Evolutionary conservation across 148 eudicot genomes (phyloP), one percentile per base, ranked within the genome.

Genomic region (Hydrangea macrophylla): DNA sequence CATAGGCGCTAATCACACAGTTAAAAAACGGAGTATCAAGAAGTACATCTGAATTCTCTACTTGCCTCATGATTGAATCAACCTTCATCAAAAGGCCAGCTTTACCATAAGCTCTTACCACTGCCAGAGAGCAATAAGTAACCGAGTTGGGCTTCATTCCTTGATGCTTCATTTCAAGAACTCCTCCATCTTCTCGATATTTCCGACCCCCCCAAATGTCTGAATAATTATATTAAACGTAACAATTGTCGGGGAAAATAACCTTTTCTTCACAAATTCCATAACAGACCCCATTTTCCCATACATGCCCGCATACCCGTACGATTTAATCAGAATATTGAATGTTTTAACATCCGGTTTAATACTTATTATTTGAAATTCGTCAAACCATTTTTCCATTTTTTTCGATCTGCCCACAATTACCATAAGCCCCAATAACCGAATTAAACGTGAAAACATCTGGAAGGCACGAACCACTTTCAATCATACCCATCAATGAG

Each of bases 321-420:
- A 93, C 64, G 98, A 90, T 75, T 76, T 80, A 60, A 93, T 85
- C 67, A 93, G 79, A 35, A 93, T 86, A 70, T 93, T 93, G 48
- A 84, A 90, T 25, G 95, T 88, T 79, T 84, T 78, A 59, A 88
- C 78, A 68, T 90, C 90, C 6, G 96, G 95, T 37, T 44, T 74
- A 65, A 93, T 73, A 70, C 96, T 92, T 95, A 93, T 90, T 44
- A 79, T 40, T 75, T 82, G 95, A 81, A 90, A 93, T 65, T 93
- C 95, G 53, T 90, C 89, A 69, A 81, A 93, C 85, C 90, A 88
- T 58, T 70, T 92, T 73, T 93, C 96, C 98, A 93, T 93, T 62
- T 88, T n/a, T 71, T 30, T 84, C 72, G 53, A 90, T 84, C 70
- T 74, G 63, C 36, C 96, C 84, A 59, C 55, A 68, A 42, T 80